Evolutionary conservation across 2,329 filamentous ascomycete genomes (phyloP), one percentile per base, ranked within the genome.

Genomic region (Fusarium paranaense): DNA sequence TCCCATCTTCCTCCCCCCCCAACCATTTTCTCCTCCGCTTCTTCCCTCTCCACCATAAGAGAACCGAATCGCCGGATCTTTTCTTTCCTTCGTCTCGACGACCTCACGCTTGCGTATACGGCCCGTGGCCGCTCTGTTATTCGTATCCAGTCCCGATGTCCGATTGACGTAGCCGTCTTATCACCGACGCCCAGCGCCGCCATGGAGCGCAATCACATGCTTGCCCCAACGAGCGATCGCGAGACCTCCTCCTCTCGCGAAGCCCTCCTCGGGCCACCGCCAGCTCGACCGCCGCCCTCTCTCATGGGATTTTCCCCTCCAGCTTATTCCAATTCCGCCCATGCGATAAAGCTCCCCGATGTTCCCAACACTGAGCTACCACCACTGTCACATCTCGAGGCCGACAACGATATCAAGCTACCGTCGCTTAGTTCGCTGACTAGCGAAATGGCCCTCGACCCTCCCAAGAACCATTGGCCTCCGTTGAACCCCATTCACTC

Each of bases 191-290:
- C 25, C 69, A 73, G 67, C 70, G 64, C 64, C 62, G 69, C 71
- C 71, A 85, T 85, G 82, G 85, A 85, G 77, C 81, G 82, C 71
- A 83, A 83, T 86, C 86, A 86, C 85, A 86, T 87, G 85, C 82
- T 85, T 76, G 77, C 52, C 71, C 76, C 71, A 69, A 63, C 70
- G 59, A 64, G 70, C 63, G 76, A 78, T 69, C 72, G 68, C 65
- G 76, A 79, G 72, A 64, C 76, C 62, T 67, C 70, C 64, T 63
- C 71, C 57, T 70, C 71, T 72, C 73, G 70, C 70, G 75, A 78
- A 76, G 69, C 67, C 66, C 57, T 70, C 70, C 72, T 77, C 73
- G 77, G 76, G 72, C 78, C 78, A 62, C 76, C 77, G 58, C 79
- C 77, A 64, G 68, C 78, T 52, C 75, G 76, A 64, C 76, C 77